Evolutionary conservation across 1,284 basidiomycete species (phyloP), one percentile per base, ranked within the genome.

Genomic region (Irpex sp.): DNA sequence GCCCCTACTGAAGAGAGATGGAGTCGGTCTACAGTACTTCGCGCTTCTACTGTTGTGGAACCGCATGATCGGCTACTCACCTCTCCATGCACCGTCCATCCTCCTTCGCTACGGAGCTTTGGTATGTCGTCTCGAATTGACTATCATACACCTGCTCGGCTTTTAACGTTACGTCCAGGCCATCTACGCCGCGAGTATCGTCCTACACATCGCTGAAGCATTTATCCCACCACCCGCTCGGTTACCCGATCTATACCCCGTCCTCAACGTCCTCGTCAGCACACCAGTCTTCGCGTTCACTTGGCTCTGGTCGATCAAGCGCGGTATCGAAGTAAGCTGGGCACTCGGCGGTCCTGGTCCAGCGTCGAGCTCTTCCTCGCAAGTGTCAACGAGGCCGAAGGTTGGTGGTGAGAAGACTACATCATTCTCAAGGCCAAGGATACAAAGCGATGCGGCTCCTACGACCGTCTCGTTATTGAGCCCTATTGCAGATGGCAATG

Each of bases 161-260:
- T 26, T 26, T 26, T 26, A 26, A 26, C 26, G 26, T 26, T 26
- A 26, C 26, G 15, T 4, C 19, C 66, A 94, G 91, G 71, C 71
- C n/a, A 78, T 84, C 51, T 92, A 95, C 70, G 62, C 76, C 0
- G 78, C 81, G 0, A 86, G 87, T 51, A 31, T 82, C 1, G 57
- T 73, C 0, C 73, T 95, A 5, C 93, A 96, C 69, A 2, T 84
- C 7, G 70, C 88, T 13, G 93, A 97, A 72, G 59, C 85, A 17
- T 35, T 88, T 6, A 61, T 91, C 43, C 61, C 78, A 1, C 85
- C 93, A 17, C 91, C 91, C 2, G 69, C 81, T 6, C 86, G 90
- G 65, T 92, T 94, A 68, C 95, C 95, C 0, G 94, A 97, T 72
- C 74, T 97, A 57, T 97, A 87, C 72, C 79, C 91, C 0, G 93